Percentiles rank a stretch among this genome's conserved stretches.
Evolutionary conservation across 495 filamentous ascomycete species (phyloP).

Genomic region (Talaromyces liani): DNA sequence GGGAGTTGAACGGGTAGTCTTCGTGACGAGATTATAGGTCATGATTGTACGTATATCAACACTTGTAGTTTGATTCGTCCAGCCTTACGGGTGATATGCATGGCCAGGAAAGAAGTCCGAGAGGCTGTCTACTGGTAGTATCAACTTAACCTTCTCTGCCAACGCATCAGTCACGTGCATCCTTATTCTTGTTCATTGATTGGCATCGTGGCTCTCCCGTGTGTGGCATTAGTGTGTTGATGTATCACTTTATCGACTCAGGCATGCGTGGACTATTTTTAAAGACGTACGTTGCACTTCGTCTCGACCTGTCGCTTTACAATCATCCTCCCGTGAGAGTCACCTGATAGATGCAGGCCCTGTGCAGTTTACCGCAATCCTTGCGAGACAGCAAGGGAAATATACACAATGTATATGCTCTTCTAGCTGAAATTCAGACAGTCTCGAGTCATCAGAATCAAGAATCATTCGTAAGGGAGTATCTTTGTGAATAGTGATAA

Average conservation of each 20-base stretch:
- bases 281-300: neutral
- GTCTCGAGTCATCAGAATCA: too few relatives aligned
- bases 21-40: neutral
- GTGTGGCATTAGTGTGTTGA: neutral
- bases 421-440: too few relatives aligned
- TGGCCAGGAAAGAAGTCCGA: neutral
- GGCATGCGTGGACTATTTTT: neutral
- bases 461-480: too few relatives aligned
- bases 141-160: neutral
- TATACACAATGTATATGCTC: neutral
- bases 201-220: neutral
- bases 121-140: too few relatives aligned
- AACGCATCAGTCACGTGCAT: constrained; percentile 2
- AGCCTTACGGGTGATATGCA: neutral
- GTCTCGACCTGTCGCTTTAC: neutral
- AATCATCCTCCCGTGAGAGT: neutral
- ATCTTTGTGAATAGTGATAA: neutral
- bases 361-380: neutral
- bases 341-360: neutral
- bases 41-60: neutral
- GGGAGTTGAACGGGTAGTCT: neutral
- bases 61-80: neutral
- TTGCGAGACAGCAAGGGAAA: neutral
- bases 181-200: neutral
- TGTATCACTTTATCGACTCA: neutral